Conservation (phyloP, 306 rosid species). For the Potentilla sterilis region DNA sequence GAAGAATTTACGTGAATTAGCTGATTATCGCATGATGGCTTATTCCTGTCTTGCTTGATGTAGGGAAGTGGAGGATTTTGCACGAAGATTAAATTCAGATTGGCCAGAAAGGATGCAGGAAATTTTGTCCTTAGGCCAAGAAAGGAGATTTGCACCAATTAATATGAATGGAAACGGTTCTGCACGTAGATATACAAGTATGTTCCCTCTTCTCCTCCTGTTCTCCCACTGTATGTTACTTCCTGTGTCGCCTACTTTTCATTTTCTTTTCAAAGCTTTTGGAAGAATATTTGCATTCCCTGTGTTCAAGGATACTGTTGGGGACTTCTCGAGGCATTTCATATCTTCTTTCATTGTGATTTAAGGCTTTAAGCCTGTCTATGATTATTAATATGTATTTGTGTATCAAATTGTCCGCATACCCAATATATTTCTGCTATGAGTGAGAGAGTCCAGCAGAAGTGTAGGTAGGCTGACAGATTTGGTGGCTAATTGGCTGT, state of each 20-base stretch:
- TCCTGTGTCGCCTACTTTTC: neutral
- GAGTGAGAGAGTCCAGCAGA: neutral
- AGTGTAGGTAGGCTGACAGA: slow-evolving; percentile 5
- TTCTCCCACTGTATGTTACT: neutral
- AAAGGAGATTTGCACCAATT: slow-evolving; percentile 59
- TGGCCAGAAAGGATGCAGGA: slow-evolving; percentile 95
- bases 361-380: neutral
- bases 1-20: neutral
- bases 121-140: slow-evolving; percentile 73
- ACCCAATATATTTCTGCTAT: neutral
- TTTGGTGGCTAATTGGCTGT: neutral
- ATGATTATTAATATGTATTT: neutral
- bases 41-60: slow-evolving; percentile 13
- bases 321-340: neutral
- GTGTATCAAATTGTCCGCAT: neutral
- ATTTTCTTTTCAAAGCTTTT: neutral
- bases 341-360: neutral
- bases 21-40: neutral
- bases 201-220: slow-evolving; percentile 22
- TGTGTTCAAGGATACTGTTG: neutral
- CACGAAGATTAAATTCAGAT: slow-evolving; percentile 78
- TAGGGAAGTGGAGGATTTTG: slow-evolving; percentile 94
- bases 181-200: slow-evolving; percentile 49
- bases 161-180: slow-evolving; percentile 62
- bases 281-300: neutral